A percentile compares a stretch with the other conserved stretches of the same genome.
Conservation (phyloP, 2,329 filamentous ascomycete genomes). For the Calonectria leucothoes region DNA sequence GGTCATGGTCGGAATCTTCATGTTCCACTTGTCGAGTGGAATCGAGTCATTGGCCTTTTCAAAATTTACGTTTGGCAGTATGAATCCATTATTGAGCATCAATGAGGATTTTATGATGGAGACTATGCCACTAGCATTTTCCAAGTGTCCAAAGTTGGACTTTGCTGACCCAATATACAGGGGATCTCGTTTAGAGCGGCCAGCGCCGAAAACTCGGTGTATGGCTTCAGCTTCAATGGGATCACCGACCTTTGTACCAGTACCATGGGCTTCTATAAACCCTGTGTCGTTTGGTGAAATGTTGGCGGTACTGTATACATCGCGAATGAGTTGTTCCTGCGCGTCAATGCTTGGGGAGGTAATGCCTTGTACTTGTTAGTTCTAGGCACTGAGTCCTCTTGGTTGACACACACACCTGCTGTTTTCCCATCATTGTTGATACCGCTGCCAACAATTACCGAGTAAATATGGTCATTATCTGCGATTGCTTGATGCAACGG, state of each 20-base stretch:
- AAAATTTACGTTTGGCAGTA: slow-evolving; percentile 63
- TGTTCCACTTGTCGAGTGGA: slow-evolving; percentile 60
- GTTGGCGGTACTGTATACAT: slow-evolving; percentile 46
- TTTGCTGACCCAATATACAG: slow-evolving; percentile 62
- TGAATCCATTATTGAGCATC: slow-evolving; percentile 62
- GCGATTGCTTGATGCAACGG: slow-evolving; percentile 19
- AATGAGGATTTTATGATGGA: slow-evolving; percentile 64
- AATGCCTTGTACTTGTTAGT: slow-evolving; percentile 46
- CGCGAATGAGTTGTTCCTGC: slow-evolving; percentile 55
- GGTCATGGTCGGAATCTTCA: slow-evolving; percentile 58
- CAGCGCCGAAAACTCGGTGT: slow-evolving; percentile 53
- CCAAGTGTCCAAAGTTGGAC: slow-evolving; percentile 64
- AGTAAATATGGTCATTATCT: slow-evolving; percentile 29
- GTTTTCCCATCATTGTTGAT: slow-evolving; percentile 31
- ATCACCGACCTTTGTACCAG: slow-evolving; percentile 66
- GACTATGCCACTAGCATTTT: slow-evolving; percentile 63
- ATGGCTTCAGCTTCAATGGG: slow-evolving; percentile 65
- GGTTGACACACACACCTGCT: neutral
- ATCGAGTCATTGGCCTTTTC: slow-evolving; percentile 61
- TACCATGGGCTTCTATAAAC: slow-evolving; percentile 65
- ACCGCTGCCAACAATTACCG: slow-evolving; percentile 23
- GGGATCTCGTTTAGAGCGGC: slow-evolving; percentile 48
- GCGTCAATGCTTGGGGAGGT: slow-evolving; percentile 65
- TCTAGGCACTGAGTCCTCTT: accelerated
- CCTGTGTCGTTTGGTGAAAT: slow-evolving; percentile 45